phyloP scores from a whole-genome alignment of 1,284 basidiomycete species.

The Coniferiporia sulphurascens region DNA sequence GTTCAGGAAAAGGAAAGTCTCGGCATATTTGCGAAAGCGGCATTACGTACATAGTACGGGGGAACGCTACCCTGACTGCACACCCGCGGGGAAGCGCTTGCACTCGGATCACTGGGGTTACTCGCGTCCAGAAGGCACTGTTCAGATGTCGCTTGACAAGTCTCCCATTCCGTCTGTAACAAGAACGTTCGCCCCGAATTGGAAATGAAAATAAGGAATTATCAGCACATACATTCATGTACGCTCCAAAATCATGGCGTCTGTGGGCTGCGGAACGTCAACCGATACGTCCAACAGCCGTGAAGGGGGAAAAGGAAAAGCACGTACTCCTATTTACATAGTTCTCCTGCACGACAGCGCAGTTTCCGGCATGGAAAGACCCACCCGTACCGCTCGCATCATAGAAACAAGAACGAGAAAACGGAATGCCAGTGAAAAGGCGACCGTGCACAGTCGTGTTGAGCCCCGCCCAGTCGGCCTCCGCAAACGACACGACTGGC shows the following conservation, averaged over 20 bases:
- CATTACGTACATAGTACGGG: conserved; percentile 12
- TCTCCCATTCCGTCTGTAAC: conserved; percentile 5
- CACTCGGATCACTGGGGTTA: neutral
- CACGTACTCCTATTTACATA: neutral
- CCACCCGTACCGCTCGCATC: neutral
- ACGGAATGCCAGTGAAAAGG: neutral
- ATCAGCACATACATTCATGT: neutral
- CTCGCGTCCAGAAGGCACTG: neutral
- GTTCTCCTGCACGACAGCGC: neutral
- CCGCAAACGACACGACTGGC: neutral
- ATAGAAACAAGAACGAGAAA: neutral
- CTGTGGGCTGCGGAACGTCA: neutral
- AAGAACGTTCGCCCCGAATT: neutral
- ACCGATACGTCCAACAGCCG: too few species aligned
- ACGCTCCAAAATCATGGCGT: neutral
- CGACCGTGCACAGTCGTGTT: neutral
- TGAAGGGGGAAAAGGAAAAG: too few species aligned
- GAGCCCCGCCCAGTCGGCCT: neutral
- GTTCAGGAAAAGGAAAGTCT: neutral
- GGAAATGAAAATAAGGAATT: neutral
- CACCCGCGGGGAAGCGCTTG: neutral
- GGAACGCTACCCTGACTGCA: conserved; percentile 17
- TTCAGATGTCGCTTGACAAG: neutral
- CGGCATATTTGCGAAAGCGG: neutral
- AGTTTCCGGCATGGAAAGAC: neutral